These are phyloP conservation scores for Ogataea sp. DNA, from an alignment of 805 yeast species.

Conservation along the genomic window DNA sequence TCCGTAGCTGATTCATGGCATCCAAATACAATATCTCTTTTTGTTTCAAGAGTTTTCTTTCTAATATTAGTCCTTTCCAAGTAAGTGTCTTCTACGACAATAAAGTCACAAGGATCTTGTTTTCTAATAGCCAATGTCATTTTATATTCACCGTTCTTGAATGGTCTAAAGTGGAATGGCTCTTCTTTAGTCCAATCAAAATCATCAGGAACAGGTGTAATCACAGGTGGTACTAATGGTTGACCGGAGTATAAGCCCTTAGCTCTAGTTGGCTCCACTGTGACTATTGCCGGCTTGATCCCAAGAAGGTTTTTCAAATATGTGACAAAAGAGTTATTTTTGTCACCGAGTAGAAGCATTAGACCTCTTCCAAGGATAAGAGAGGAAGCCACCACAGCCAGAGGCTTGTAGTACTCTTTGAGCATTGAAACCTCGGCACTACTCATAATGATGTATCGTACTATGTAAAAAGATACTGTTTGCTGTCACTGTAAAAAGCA, in stretches of 20 bases:
- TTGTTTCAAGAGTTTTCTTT: slow-evolving; percentile 22
- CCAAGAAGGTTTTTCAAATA: background rate
- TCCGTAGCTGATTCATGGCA: slow-evolving; percentile 19
- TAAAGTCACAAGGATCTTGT: slow-evolving; percentile 43
- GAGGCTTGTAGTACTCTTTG: slow-evolving; percentile 1
- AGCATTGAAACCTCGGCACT: no score
- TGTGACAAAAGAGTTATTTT: background rate
- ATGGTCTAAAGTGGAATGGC: slow-evolving; percentile 39
- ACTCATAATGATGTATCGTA: no score
- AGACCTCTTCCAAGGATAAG: background rate
- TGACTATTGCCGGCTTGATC: no score
- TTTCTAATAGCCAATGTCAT: slow-evolving; percentile 56
- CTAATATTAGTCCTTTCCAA: slow-evolving; percentile 33
- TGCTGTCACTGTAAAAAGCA: no score
- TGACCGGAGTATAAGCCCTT: background rate
- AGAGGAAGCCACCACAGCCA: slow-evolving; percentile 4
- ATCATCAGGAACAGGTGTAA: slow-evolving; percentile 24
- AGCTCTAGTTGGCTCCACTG: no score
- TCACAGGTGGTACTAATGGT: slow-evolving; percentile 10
- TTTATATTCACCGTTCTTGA: slow-evolving; percentile 41
- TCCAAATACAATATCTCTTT: slow-evolving; percentile 26
- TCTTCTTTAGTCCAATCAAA: slow-evolving; percentile 36
- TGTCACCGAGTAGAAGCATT: background rate
- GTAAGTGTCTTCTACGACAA: slow-evolving; percentile 57
- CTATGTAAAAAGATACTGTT: no score